Percentiles rank a stretch among this genome's conserved stretches.
These are phyloP conservation scores for Candida fluviatilis DNA, from an alignment of 805 yeast species.

Conservation along the genomic window DNA sequence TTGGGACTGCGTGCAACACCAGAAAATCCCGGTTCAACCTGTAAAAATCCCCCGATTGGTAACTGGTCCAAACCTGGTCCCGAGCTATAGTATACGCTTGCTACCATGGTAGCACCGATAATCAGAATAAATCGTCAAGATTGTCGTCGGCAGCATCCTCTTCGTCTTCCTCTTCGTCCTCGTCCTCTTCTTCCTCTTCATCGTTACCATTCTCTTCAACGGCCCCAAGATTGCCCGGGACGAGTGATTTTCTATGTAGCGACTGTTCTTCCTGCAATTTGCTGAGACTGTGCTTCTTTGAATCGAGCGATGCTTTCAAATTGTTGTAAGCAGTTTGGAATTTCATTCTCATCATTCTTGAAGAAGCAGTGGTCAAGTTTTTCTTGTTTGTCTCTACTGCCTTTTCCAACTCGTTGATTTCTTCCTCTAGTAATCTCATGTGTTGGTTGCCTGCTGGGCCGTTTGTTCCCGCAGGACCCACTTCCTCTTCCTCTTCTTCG, in stretches of 20 bases:
- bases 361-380: conserved; percentile 68
- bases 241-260: conserved; percentile 24
- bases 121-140: conserved; percentile 33
- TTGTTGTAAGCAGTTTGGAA: conserved; percentile 77
- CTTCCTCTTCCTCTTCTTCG: conserved; percentile 48
- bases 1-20: background rate
- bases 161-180: conserved; percentile 13
- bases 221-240: conserved; percentile 21
- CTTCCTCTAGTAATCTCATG: conserved; percentile 73
- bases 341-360: conserved; percentile 83
- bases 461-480: conserved; percentile 41
- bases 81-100: no score
- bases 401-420: conserved; percentile 71
- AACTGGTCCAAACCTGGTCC: no score
- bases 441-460: conserved; percentile 48
- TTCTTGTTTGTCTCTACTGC: conserved; percentile 73
- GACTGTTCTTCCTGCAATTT: conserved; percentile 24
- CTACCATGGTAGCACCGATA: background rate
- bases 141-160: conserved; percentile 21
- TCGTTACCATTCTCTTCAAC: conserved; percentile 28
- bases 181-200: conserved; percentile 27
- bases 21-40: background rate
- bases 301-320: conserved; percentile 75
- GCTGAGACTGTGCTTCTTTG: conserved; percentile 64
- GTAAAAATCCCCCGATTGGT: no score